Evolutionary conservation across 2,329 filamentous ascomycete genomes (phyloP).

Genomic region (Madurella fahalii): DNA sequence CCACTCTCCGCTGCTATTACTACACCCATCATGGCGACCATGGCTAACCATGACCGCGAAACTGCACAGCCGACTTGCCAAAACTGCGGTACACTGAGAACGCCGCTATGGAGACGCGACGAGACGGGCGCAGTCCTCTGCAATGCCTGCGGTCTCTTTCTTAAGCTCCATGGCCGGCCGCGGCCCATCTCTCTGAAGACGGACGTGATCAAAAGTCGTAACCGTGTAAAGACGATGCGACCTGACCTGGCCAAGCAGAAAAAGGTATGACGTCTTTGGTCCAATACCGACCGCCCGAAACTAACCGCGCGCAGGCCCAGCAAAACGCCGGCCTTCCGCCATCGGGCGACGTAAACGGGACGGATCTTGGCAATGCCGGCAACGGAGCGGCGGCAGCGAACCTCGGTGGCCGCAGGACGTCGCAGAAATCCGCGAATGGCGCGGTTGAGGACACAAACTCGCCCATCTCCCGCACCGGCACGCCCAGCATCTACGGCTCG

Average conservation of each 20-base stretch:
- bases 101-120: constrained; percentile 94
- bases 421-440: constrained; percentile 69
- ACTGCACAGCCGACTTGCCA: constrained; percentile 86
- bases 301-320: constrained; percentile 25
- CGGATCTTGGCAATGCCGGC: constrained; percentile 52
- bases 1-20: constrained; percentile 8
- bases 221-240: constrained; percentile 85
- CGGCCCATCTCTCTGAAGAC: constrained; percentile 96
- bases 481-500: constrained; percentile 69
- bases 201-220: constrained; percentile 98
- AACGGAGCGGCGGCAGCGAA: constrained; percentile 18
- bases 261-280: constrained; percentile 56
- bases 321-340: constrained; percentile 39
- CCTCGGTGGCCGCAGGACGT: constrained; percentile 51
- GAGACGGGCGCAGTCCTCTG: constrained; percentile 93
- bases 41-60: constrained; percentile 54
- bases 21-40: constrained; percentile 46
- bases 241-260: constrained; percentile 76
- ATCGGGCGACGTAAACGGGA: constrained; percentile 51
- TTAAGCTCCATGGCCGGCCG: constrained; percentile 91
- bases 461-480: constrained; percentile 73
- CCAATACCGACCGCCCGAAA: background rate
- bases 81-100: constrained; percentile 94
- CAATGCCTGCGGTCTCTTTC: constrained; percentile 96
- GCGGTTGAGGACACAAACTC: constrained; percentile 72